phyloP scores from a whole-genome alignment of 306 rosid species.

The Trifolium dubium region DNA sequence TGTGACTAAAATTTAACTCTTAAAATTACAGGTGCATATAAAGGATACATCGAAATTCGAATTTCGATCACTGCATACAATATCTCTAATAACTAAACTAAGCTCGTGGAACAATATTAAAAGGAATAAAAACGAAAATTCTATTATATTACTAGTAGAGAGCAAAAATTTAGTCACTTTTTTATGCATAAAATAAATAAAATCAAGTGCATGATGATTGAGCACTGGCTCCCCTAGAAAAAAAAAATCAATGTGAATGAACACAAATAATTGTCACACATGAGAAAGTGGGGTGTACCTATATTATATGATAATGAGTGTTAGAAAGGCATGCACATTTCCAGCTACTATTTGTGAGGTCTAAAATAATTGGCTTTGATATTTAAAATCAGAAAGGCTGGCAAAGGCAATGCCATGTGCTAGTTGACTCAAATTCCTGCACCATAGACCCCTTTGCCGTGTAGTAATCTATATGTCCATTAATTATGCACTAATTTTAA shows the following conservation, averaged over 20 bases:
- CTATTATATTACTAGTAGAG: too few relatives aligned
- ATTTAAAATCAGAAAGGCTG: conserved; percentile 16
- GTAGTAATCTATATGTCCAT: neutral
- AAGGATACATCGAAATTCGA: too few relatives aligned
- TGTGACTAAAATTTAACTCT: too few relatives aligned
- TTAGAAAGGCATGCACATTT: conserved; percentile 36
- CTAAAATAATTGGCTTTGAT: conserved; percentile 26
- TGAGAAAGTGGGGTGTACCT: conserved; percentile 25
- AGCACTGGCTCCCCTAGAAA: neutral
- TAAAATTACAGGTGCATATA: too few relatives aligned
- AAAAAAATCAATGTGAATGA: conserved; percentile 7
- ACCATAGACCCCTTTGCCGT: neutral
- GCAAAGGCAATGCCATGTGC: conserved; percentile 39
- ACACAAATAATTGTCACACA: neutral
- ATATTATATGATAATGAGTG: conserved; percentile 2
- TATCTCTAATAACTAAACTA: too few relatives aligned
- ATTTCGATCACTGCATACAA: too few relatives aligned
- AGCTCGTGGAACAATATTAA: too few relatives aligned
- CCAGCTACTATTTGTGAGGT: conserved; percentile 2
- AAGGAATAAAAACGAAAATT: too few relatives aligned
- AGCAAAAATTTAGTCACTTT: too few relatives aligned
- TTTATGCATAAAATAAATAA: too few relatives aligned
- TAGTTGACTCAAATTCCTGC: neutral
- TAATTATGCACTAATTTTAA: conserved; percentile 9
- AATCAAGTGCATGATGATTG: too few relatives aligned